A percentile compares a stretch with the other conserved stretches of the same genome.
These are phyloP conservation scores for Talaromyces atroroseus DNA, from an alignment of 2,329 filamentous ascomycete species.

Conservation along the genomic window DNA sequence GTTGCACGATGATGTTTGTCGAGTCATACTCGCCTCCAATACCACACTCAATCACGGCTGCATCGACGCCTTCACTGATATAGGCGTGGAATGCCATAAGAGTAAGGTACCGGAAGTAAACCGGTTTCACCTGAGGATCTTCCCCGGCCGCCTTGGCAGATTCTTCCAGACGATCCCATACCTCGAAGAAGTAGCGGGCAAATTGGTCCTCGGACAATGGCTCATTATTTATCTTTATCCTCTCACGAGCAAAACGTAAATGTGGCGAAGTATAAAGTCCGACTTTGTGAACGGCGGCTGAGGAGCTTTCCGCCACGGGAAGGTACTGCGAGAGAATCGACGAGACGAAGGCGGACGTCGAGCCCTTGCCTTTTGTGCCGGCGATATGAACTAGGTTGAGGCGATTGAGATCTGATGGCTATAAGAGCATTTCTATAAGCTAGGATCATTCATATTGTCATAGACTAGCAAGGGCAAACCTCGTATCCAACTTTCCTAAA, in stretches of 20 bases:
- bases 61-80: conserved; percentile 65
- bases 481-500: conserved; percentile 69
- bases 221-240: conserved; percentile 71
- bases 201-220: conserved; percentile 66
- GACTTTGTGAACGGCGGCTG: conserved; percentile 48
- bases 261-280: conserved; percentile 85
- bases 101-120: conserved; percentile 89
- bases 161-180: conserved; percentile 66
- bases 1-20: conserved; percentile 73
- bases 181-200: conserved; percentile 71
- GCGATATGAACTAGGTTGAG: conserved; percentile 73
- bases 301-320: conserved; percentile 23
- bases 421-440: conserved; percentile 2
- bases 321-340: conserved; percentile 65
- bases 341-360: conserved; percentile 76
- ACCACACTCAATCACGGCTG: conserved; percentile 83
- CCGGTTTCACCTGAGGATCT: conserved; percentile 64
- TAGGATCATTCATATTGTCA: neutral
- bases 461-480: conserved; percentile 43
- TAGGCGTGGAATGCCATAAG: conserved; percentile 84
- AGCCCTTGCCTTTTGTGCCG: conserved; percentile 92
- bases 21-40: conserved; percentile 92
- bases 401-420: conserved; percentile 58
- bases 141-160: conserved; percentile 48
- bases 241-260: conserved; percentile 74